Conservation (phyloP, 1,139 yeast genomes). For the Wickerhamiella pararugosa region DNA sequence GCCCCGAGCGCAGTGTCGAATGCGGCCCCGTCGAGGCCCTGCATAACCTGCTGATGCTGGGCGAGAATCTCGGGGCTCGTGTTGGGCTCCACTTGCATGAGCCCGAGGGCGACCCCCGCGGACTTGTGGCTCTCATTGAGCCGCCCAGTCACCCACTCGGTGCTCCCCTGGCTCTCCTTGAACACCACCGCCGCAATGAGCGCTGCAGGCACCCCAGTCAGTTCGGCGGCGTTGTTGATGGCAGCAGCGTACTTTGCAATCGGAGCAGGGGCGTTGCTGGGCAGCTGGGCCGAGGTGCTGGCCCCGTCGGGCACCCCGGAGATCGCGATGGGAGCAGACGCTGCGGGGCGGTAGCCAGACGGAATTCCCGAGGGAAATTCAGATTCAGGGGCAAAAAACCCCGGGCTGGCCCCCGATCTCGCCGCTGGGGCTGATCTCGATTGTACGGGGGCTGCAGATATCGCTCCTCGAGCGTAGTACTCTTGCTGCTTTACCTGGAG, state of each 20-base stretch:
- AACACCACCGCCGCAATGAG: conserved; percentile 2
- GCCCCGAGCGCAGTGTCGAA: conserved; percentile 3
- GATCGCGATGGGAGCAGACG: not conserved
- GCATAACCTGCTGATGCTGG: not conserved
- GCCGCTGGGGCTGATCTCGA: too few species aligned
- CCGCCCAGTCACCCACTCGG: not conserved
- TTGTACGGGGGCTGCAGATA: too few species aligned
- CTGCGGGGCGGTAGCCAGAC: not conserved
- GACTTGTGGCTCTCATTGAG: not conserved
- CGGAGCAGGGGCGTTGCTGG: not conserved
- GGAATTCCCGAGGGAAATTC: not conserved
- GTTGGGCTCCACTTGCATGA: conserved; percentile 5
- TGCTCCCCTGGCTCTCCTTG: not conserved
- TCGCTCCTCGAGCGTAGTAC: too few species aligned
- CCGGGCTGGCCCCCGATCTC: not conserved
- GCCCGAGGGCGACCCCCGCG: conserved; percentile 3
- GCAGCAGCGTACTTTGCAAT: not conserved
- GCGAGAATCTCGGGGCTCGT: conserved; percentile 4
- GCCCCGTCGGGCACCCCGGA: not conserved
- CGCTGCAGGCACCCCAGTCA: conserved; percentile 1
- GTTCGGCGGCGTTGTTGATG: not conserved
- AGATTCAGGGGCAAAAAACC: not conserved
- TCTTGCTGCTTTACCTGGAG: not conserved
- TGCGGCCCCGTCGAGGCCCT: conserved; percentile 1
- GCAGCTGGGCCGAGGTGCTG: not conserved